A percentile compares a stretch with the other conserved stretches of the same genome.
Evolutionary conservation across 1,139 yeast genomes (phyloP).

Genomic region (Saccharomyces hybrid): DNA sequence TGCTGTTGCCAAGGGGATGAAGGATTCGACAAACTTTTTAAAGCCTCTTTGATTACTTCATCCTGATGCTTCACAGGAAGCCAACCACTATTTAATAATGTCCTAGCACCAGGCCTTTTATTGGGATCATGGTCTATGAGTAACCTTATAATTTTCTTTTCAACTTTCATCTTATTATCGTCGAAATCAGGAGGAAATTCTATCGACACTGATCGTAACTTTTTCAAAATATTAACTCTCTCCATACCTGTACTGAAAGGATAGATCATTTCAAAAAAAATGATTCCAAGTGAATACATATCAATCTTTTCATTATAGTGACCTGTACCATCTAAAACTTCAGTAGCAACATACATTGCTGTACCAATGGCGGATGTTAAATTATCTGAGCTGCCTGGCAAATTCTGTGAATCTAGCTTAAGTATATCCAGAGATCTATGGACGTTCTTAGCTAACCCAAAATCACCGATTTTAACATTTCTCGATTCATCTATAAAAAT

Average conservation of each 20-base stretch:
- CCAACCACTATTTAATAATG: constrained; percentile 68
- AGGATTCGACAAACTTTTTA: constrained; percentile 78
- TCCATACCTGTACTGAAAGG: constrained; percentile 87
- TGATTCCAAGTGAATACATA: constrained; percentile 89
- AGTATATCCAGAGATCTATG: constrained; percentile 40
- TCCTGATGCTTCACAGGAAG: constrained; percentile 88
- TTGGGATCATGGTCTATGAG: constrained; percentile 73
- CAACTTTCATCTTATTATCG: constrained; percentile 43
- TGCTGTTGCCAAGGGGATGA: constrained; percentile 93
- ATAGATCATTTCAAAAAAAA: constrained; percentile 91
- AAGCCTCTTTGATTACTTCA: constrained; percentile 78
- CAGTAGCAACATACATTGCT: constrained; percentile 84
- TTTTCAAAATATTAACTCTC: constrained; percentile 61
- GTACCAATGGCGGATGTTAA: constrained; percentile 92
- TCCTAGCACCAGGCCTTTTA: constrained; percentile 70
- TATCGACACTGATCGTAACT: constrained; percentile 50
- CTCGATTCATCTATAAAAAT: constrained; percentile 87
- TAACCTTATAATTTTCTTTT: constrained; percentile 55
- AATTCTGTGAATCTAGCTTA: constrained; percentile 31
- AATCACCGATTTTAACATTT: constrained; percentile 91
- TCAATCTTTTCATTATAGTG: constrained; percentile 87
- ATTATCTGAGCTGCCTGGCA: constrained; percentile 47
- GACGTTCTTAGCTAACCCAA: constrained; percentile 86
- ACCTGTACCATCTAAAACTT: constrained; percentile 63
- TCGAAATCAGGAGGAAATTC: constrained; percentile 63